Evolutionary conservation across 1,139 yeast species (phyloP), one percentile per base, ranked within the genome.

Genomic region (Nakaseomyces sp.): DNA sequence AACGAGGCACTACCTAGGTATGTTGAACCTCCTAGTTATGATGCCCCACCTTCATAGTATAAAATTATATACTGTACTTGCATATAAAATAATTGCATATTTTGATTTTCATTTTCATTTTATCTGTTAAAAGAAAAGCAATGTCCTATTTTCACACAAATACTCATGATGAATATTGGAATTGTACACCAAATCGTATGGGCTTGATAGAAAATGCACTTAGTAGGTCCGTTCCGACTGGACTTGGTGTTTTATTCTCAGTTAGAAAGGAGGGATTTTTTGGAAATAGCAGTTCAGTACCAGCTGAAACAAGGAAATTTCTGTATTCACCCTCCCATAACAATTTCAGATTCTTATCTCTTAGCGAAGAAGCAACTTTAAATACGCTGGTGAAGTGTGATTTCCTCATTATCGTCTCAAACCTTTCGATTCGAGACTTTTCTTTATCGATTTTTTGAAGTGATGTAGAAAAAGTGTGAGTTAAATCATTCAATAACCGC

Each of bases 311-410:
- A 43, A 91, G 62, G 56, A 91, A 82, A 42, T 87, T 95, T 55
- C 83, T 79, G 56, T 77, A 76, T 50, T 85, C 73, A 0, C 97
- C 96, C 57, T 86, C 96, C 96, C 97, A 91, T 31, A 86, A 65
- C 5, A 88, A 45, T 47, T 77, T 79, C 7, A 85, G 56, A 47
- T 76, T 71, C 50, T 71, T 73, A 46, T 80, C 83, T 41, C 76
- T 77, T 19, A 86, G 55, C 42, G 89, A 80, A 0, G 95, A 77
- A 44, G 91, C 76, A 2, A 82, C 66, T 60, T 87, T 89, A 52
- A 88, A 63, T 10, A 87, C 94, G 48, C 86, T 80, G 0, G 81
- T 71, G 53, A 80, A 80, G 42, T 76, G 72, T 40, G 80, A 72
- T 42, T 70, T 72, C 40, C 71, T 70, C 17, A 77, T 76, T 17